Conservation (phyloP, 2,329 filamentous ascomycete genomes). For the Epichloe baconii region DNA sequence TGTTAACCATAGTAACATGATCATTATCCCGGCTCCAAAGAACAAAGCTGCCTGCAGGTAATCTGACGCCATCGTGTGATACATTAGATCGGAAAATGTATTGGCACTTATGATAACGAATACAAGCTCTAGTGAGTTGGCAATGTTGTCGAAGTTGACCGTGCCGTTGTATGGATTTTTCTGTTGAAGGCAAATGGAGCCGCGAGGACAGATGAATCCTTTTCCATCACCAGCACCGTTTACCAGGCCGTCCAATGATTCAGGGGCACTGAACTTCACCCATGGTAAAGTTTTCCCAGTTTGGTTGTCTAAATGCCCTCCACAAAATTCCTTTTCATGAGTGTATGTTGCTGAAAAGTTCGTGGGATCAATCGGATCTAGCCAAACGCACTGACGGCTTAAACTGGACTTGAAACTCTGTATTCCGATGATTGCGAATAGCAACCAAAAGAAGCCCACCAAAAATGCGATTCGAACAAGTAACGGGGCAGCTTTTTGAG, state of each 20-base stretch:
- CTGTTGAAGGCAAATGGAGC: conserved; percentile 72
- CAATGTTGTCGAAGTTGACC: conserved; percentile 88
- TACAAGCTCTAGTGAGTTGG: conserved; percentile 82
- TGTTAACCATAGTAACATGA: conserved; percentile 92
- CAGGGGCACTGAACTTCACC: conserved; percentile 32
- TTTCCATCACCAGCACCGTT: conserved; percentile 48
- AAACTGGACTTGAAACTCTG: conserved; percentile 89
- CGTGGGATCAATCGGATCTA: conserved; percentile 47
- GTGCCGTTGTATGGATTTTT: conserved; percentile 72
- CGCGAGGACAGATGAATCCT: conserved; percentile 75
- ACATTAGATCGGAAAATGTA: conserved; percentile 90
- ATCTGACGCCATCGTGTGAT: conserved; percentile 83
- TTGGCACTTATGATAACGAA: conserved; percentile 99
- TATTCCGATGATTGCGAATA: conserved; percentile 93
- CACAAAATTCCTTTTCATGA: conserved; percentile 66
- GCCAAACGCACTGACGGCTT: conserved; percentile 65
- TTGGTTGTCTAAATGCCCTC: conserved; percentile 57
- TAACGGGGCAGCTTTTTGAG: conserved; percentile 83
- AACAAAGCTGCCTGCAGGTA: conserved; percentile 77
- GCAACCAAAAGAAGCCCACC: conserved; percentile 91
- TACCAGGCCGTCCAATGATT: conserved; percentile 32
- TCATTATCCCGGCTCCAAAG: conserved; percentile 62
- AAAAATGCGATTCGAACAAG: conserved; percentile 88
- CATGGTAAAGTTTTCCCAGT: conserved; percentile 53
- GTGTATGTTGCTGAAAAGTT: conserved; percentile 44